These are phyloP conservation scores for Piromyces sp. DNA, from an alignment of 192 early-diverging fungal species.

Conservation along the genomic window DNA sequence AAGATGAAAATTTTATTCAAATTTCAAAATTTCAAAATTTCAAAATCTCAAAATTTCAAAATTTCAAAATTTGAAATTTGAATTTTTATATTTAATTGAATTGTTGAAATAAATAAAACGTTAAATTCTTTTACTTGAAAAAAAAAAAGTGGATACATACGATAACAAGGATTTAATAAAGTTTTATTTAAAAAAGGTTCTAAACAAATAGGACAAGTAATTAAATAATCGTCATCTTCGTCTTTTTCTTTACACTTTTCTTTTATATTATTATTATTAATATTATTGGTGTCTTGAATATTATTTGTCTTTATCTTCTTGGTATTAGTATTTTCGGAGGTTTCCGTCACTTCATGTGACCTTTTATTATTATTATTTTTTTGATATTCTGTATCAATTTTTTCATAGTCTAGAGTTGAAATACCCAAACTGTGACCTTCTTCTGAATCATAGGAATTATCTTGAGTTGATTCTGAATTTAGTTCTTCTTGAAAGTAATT, in stretches of 20 bases:
- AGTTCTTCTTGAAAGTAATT: neutral
- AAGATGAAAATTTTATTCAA: too few species aligned
- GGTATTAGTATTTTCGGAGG: neutral
- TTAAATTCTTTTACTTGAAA: too few species aligned
- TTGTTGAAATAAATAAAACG: too few species aligned
- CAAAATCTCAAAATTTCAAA: too few species aligned
- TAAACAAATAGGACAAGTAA: neutral
- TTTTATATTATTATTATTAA: neutral
- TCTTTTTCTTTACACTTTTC: neutral
- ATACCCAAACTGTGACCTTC: neutral
- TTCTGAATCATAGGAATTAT: neutral
- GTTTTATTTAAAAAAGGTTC: neutral
- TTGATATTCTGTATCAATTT: neutral
- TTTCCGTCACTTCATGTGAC: neutral
- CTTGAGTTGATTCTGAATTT: neutral
- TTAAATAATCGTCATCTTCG: neutral
- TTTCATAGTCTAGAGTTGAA: neutral
- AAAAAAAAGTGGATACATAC: neutral
- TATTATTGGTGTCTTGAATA: neutral
- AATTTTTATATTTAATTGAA: neutral
- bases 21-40: too few species aligned
- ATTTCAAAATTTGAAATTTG: too few species aligned
- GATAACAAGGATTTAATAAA: neutral
- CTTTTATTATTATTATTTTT: neutral
- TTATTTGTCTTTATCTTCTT: neutral